Conservation (phyloP, 2,329 filamentous ascomycete genomes). For the Aspergillus sp. region DNA sequence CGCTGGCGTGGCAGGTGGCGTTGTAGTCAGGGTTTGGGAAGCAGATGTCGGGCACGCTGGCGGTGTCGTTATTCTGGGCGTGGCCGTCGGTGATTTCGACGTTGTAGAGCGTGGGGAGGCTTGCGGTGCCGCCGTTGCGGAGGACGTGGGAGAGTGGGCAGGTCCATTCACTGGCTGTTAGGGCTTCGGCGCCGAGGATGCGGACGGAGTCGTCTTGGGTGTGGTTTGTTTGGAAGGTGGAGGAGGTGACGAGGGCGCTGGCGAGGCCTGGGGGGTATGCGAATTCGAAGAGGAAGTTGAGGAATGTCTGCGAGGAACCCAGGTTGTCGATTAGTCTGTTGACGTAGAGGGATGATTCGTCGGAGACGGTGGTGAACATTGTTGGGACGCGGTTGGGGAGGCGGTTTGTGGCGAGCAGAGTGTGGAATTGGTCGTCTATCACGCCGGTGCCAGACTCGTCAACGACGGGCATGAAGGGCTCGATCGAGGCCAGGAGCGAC, state of each 20-base stretch:
- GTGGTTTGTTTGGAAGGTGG: constrained; percentile 14
- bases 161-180: constrained; percentile 22
- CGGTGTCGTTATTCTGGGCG: constrained; percentile 13
- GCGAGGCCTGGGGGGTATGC: constrained; percentile 19
- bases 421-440: constrained; percentile 29
- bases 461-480: constrained; percentile 29
- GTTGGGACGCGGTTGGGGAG: constrained; percentile 28
- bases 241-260: constrained; percentile 11
- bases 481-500: constrained; percentile 19
- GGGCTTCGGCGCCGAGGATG: constrained; percentile 13
- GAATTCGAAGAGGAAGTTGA: constrained; percentile 17
- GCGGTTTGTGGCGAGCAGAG: constrained; percentile 16
- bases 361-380: constrained; percentile 28
- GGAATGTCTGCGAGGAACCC: constrained; percentile 5
- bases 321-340: constrained; percentile 11
- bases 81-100: constrained; percentile 24
- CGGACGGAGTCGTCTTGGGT: constrained; percentile 20
- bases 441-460: constrained; percentile 25
- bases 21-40: constrained; percentile 26
- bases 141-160: constrained; percentile 20
- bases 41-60: constrained; percentile 20
- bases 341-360: constrained; percentile 25
- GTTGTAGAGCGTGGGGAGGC: constrained; percentile 24
- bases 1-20: constrained; percentile 28
- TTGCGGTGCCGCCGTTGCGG: not conserved